Conservation (phyloP, 345 rosid genomes). For the Tarenaya hassleriana region DNA sequence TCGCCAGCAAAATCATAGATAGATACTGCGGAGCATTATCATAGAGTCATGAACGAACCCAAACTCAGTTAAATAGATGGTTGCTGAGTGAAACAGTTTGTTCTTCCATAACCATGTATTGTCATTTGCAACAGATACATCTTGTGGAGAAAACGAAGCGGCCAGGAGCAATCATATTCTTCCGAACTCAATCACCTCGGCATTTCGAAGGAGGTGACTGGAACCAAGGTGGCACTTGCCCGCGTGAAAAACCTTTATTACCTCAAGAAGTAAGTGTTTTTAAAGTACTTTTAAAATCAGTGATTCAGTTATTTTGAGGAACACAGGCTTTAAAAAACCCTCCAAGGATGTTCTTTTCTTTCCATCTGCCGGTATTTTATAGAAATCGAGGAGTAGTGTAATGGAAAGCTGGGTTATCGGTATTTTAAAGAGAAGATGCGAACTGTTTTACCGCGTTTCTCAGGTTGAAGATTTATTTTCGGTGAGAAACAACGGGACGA, state of each 20-base stretch:
- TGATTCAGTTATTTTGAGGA: background rate
- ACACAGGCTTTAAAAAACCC: too few relatives aligned
- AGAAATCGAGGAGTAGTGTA: too few relatives aligned
- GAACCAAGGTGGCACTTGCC: constrained; percentile 94
- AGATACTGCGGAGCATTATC: too few relatives aligned
- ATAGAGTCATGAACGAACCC: too few relatives aligned
- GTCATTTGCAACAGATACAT: constrained; percentile 29
- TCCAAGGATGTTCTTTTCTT: too few relatives aligned
- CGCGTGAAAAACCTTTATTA: constrained; percentile 42
- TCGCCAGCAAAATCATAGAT: too few relatives aligned
- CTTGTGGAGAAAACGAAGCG: constrained; percentile 43
- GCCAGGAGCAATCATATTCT: constrained; percentile 44
- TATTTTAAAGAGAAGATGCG: background rate
- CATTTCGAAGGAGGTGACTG: constrained; percentile 99
- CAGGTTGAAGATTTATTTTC: constrained; percentile 78
- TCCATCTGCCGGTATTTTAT: too few relatives aligned
- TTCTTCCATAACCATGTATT: background rate
- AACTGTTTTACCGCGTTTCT: background rate
- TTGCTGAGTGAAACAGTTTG: constrained; percentile 1
- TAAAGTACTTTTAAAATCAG: background rate
- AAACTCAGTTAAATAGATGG: constrained; percentile 10
- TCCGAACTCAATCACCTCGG: constrained; percentile 82
- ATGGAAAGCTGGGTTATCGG: too few relatives aligned
- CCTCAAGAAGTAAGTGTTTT: constrained; percentile 50
- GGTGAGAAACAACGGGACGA: constrained; percentile 55